A percentile compares a stretch with the other conserved stretches of the same genome.
Evolutionary conservation across 768 basidiomycete species (phyloP).

Genomic region (Tulasnella sp.): DNA sequence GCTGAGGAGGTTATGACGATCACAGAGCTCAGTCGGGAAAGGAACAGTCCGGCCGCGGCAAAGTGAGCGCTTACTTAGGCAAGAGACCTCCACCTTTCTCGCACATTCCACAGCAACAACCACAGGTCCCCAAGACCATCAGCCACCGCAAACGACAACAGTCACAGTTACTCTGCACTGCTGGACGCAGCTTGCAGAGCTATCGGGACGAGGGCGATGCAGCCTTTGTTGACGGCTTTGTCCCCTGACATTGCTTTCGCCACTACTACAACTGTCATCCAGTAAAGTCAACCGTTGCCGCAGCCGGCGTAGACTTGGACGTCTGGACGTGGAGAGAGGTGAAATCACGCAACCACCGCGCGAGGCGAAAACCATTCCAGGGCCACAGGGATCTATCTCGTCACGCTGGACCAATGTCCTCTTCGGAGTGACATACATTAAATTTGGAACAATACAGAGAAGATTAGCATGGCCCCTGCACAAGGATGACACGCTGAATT

Average conservation of each 20-base stretch:
- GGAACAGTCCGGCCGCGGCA: neutral
- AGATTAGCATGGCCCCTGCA: slow-evolving; percentile 99
- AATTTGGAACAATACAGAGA: slow-evolving; percentile 99
- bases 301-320: too few species aligned
- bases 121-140: neutral
- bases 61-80: neutral
- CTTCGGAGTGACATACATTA: slow-evolving; percentile 93
- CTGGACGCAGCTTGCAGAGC: neutral
- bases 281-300: too few species aligned
- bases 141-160: neutral
- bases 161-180: neutral
- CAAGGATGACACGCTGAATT: slow-evolving; percentile 95
- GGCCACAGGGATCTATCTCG: neutral
- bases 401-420: slow-evolving; percentile 28
- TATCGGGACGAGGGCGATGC: neutral
- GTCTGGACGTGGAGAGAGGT: too few species aligned
- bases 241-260: too few species aligned
- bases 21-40: neutral
- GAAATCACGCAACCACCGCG: neutral
- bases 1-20: neutral
- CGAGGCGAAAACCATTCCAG: neutral
- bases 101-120: neutral
- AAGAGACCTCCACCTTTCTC: neutral
- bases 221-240: neutral
- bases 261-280: too few species aligned